phyloP scores from a whole-genome alignment of 2,329 filamentous ascomycete genomes.

The Pyrenophora seminiperda region DNA sequence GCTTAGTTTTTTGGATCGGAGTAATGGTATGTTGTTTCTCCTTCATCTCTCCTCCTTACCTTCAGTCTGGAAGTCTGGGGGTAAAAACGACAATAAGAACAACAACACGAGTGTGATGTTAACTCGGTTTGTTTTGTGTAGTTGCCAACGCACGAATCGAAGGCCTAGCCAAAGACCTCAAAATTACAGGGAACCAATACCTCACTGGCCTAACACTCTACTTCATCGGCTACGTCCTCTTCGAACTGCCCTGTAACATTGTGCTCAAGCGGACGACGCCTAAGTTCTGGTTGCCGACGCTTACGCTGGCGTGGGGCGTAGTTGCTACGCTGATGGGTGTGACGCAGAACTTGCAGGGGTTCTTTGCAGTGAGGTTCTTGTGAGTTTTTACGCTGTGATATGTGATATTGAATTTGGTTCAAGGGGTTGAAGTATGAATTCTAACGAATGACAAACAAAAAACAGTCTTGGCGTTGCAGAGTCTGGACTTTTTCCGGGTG shows the following conservation, averaged over 20 bases:
- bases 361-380: constrained; percentile 56
- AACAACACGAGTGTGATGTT: too few relatives aligned
- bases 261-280: constrained; percentile 64
- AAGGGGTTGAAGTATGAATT: too few relatives aligned
- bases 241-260: constrained; percentile 66
- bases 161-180: constrained; percentile 38
- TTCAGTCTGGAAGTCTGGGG: neutral
- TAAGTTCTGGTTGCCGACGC: constrained; percentile 49
- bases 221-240: constrained; percentile 60
- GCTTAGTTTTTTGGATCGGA: constrained; percentile 46
- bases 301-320: constrained; percentile 58
- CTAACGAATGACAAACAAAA: neutral
- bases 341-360: constrained; percentile 53
- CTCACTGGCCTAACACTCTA: constrained; percentile 69
- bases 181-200: constrained; percentile 58
- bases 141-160: constrained; percentile 55
- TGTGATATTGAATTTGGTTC: too few relatives aligned
- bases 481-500: constrained; percentile 47
- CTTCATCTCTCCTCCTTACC: neutral
- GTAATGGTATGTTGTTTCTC: constrained; percentile 33
- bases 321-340: constrained; percentile 59
- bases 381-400: constrained; percentile 30
- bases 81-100: neutral
- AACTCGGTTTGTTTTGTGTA: constrained; percentile 5
- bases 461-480: constrained; percentile 44